These are phyloP conservation scores for Rheum nobile DNA, from an alignment of 148 eudicot genomes.

Conservation along the genomic window DNA sequence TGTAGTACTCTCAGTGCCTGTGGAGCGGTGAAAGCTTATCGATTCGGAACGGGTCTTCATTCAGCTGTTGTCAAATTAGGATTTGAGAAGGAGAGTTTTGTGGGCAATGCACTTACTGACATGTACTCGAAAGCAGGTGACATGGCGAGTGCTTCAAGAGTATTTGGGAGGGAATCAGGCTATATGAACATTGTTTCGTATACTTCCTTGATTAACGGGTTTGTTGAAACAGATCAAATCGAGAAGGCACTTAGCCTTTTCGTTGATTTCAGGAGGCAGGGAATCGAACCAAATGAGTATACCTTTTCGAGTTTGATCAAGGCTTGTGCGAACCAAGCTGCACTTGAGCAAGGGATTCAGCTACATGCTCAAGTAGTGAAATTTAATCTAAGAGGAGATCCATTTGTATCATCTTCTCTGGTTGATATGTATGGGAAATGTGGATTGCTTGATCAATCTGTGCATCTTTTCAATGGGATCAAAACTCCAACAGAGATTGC, in stretches of 20 bases:
- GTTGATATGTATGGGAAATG: conserved; percentile 47
- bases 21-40: conserved; percentile 18
- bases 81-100: conserved; percentile 19
- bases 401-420: conserved; percentile 26
- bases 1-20: conserved; percentile 20
- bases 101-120: conserved; percentile 33
- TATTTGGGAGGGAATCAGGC: conserved; percentile 12
- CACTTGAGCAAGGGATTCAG: conserved; percentile 39
- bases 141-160: conserved; percentile 25
- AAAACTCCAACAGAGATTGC: conserved; percentile 15
- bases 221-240: conserved; percentile 22
- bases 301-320: conserved; percentile 38
- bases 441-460: conserved; percentile 32
- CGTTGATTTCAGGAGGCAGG: conserved; percentile 20
- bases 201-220: conserved; percentile 37
- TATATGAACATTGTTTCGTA: conserved; percentile 27
- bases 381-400: conserved; percentile 16
- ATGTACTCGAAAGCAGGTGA: conserved; percentile 29
- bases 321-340: conserved; percentile 44
- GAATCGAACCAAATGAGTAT: conserved; percentile 32
- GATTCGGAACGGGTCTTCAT: conserved; percentile 21
- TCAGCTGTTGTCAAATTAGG: conserved; percentile 25
- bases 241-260: conserved; percentile 22
- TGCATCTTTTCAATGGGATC: conserved; percentile 18
- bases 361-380: conserved; percentile 36